Conservation (phyloP, 1,284 basidiomycete species). For the Leccinum subrobustum region DNA sequence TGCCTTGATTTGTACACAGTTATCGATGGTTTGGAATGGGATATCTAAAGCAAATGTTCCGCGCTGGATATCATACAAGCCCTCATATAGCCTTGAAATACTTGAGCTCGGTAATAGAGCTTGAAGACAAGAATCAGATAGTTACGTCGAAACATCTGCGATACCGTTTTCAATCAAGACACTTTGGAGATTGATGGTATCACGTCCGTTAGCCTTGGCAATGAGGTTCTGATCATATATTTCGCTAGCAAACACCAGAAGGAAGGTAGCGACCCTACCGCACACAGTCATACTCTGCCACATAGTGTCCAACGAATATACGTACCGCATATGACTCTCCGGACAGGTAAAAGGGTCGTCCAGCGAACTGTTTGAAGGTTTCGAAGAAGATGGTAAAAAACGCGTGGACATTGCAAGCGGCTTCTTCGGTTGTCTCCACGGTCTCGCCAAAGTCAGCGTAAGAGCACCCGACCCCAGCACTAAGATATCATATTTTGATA, state of each 20-base stretch:
- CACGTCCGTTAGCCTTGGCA: conserved; percentile 51
- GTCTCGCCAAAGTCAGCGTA: conserved; percentile 54
- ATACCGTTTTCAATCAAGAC: conserved; percentile 65
- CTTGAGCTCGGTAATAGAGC: conserved; percentile 19
- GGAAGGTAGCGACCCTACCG: conserved; percentile 74
- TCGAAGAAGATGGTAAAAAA: conserved; percentile 78
- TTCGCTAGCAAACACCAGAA: conserved; percentile 67
- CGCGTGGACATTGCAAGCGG: conserved; percentile 67
- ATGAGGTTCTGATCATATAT: conserved; percentile 73
- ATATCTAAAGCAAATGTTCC: too few species aligned
- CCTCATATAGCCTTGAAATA: too few species aligned
- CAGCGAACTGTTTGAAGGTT: conserved; percentile 65
- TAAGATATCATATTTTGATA: conserved; percentile 12
- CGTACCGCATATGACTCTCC: conserved; percentile 69
- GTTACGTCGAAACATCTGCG: conserved; percentile 59
- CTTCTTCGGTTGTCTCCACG: conserved; percentile 65
- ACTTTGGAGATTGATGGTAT: conserved; percentile 67
- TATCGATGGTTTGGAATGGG: too few species aligned
- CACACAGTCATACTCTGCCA: background rate
- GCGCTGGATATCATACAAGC: too few species aligned
- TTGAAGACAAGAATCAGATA: conserved; percentile 1
- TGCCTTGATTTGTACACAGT: too few species aligned
- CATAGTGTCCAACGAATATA: conserved; percentile 1
- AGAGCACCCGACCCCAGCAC: conserved; percentile 48
- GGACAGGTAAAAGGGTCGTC: conserved; percentile 63